phyloP scores from a whole-genome alignment of 176 grass and related monocot genomes.

The Ensete glaucum region DNA sequence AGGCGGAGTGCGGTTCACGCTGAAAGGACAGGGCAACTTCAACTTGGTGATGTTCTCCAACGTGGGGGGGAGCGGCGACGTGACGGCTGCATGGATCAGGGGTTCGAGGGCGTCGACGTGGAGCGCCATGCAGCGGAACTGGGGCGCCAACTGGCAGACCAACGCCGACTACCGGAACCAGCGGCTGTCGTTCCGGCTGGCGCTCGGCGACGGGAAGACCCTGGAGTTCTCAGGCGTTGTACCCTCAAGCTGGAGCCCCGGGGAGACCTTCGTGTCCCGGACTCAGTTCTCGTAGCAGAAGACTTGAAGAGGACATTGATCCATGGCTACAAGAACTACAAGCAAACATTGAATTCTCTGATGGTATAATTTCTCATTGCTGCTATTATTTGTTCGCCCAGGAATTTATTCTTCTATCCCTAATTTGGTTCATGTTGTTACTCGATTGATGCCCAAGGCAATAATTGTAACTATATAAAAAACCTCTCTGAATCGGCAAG shows the following conservation, averaged over 20 bases:
- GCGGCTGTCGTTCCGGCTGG: slow-evolving; percentile 7
- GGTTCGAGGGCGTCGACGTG: slow-evolving; percentile 8
- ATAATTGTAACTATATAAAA: no score
- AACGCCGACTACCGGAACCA: slow-evolving; percentile 10
- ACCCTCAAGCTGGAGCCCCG: slow-evolving; percentile 10
- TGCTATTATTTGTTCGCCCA: no score
- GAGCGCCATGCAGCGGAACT: slow-evolving; percentile 23
- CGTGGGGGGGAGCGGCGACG: slow-evolving; percentile 22
- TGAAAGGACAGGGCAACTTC: slow-evolving; percentile 18
- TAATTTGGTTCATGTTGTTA: no score
- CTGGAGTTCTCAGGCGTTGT: slow-evolving; percentile 18
- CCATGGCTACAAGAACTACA: background rate
- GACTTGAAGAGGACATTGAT: background rate
- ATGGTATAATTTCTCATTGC: background rate
- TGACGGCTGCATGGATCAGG: slow-evolving; percentile 10
- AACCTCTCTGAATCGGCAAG: no score
- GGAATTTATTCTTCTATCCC: no score
- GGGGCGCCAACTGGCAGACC: slow-evolving; percentile 24
- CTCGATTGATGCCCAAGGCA: no score
- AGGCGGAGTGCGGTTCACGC: slow-evolving; percentile 15
- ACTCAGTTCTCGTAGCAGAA: slow-evolving; percentile 10
- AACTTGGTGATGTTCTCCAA: slow-evolving; percentile 26
- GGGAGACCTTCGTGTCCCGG: slow-evolving; percentile 7
- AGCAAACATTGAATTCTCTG: slow-evolving; percentile 13
- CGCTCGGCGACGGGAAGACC: slow-evolving; percentile 1